A percentile compares a stretch with the other conserved stretches of the same genome.
These are phyloP conservation scores for Candida glucosophila DNA, from an alignment of 1,139 yeast species.

Conservation along the genomic window DNA sequence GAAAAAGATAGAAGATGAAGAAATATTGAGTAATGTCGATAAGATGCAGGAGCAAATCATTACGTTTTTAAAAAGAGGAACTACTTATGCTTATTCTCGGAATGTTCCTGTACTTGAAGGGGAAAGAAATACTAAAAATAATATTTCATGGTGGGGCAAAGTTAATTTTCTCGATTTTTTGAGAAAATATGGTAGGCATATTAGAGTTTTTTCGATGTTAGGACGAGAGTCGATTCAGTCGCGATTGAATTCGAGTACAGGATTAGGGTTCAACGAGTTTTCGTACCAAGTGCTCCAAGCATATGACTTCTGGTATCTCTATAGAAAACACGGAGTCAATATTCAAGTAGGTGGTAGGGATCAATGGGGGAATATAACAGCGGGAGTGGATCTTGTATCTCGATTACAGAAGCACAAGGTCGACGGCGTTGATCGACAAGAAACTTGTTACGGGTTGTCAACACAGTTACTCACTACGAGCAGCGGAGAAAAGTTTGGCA, in stretches of 20 bases:
- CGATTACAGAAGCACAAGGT: conserved; percentile 38
- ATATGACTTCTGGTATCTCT: conserved; percentile 83
- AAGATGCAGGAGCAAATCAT: conserved; percentile 56
- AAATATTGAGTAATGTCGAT: conserved; percentile 51
- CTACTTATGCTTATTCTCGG: conserved; percentile 51
- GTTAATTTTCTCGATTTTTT: conserved; percentile 71
- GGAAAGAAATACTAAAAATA: conserved; percentile 42
- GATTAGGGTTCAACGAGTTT: conserved; percentile 90
- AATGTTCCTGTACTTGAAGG: conserved; percentile 39
- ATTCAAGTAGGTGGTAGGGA: conserved; percentile 95
- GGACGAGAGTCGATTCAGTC: conserved; percentile 82
- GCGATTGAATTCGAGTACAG: conserved; percentile 58
- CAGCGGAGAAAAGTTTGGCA: conserved; percentile 90
- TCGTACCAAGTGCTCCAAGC: conserved; percentile 91
- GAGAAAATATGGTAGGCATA: conserved; percentile 67
- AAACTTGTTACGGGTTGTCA: conserved; percentile 63
- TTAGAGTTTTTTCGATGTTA: conserved; percentile 80
- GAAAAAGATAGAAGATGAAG: conserved; percentile 39
- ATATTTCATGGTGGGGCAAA: conserved; percentile 80
- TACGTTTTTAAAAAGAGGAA: conserved; percentile 53
- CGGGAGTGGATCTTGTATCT: conserved; percentile 83
- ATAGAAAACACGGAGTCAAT: conserved; percentile 48
- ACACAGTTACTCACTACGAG: conserved; percentile 87
- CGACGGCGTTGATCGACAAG: conserved; percentile 17
- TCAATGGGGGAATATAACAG: conserved; percentile 98